Evolutionary conservation across 768 basidiomycete species (phyloP).

Genomic region (Agaricus bisporus): DNA sequence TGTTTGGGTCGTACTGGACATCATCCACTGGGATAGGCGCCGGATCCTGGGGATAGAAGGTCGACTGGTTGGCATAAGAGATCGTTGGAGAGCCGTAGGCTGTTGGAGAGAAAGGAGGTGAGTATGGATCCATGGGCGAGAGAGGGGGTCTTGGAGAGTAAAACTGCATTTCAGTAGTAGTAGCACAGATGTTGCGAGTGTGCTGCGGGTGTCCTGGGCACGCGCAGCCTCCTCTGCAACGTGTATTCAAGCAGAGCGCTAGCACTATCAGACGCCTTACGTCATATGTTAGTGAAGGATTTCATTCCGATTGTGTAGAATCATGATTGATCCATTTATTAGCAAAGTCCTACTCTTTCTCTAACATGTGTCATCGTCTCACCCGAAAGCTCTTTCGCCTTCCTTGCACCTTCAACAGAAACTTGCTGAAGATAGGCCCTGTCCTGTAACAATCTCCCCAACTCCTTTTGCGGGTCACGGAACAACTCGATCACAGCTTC

Average conservation of each 20-base stretch:
- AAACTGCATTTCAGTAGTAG: slow-evolving; percentile 1
- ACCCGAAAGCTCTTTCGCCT: slow-evolving; percentile 55
- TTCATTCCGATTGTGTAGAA: too few species aligned
- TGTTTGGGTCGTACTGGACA: background rate
- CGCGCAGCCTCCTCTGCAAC: background rate
- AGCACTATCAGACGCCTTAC: too few species aligned
- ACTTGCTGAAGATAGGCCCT: slow-evolving; percentile 54
- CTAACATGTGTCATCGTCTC: slow-evolving; percentile 66
- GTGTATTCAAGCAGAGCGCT: too few species aligned
- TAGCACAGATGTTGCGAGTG: background rate
- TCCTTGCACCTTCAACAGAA: slow-evolving; percentile 55
- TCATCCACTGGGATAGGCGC: slow-evolving; percentile 3
- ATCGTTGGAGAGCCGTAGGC: background rate
- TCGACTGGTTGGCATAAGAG: background rate
- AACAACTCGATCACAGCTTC: slow-evolving; percentile 68
- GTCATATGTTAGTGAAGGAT: too few species aligned
- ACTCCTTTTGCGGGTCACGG: slow-evolving; percentile 63
- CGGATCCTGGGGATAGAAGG: background rate
- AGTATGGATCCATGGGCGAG: slow-evolving; percentile 2
- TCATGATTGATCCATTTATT: background rate
- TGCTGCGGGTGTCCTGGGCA: slow-evolving; percentile 1
- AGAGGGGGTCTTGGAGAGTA: background rate
- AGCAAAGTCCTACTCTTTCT: slow-evolving; percentile 49
- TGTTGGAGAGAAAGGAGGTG: background rate
- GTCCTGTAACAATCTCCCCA: slow-evolving; percentile 57